Conservation (phyloP, 345 rosid species). For the Lepidium africanum region DNA sequence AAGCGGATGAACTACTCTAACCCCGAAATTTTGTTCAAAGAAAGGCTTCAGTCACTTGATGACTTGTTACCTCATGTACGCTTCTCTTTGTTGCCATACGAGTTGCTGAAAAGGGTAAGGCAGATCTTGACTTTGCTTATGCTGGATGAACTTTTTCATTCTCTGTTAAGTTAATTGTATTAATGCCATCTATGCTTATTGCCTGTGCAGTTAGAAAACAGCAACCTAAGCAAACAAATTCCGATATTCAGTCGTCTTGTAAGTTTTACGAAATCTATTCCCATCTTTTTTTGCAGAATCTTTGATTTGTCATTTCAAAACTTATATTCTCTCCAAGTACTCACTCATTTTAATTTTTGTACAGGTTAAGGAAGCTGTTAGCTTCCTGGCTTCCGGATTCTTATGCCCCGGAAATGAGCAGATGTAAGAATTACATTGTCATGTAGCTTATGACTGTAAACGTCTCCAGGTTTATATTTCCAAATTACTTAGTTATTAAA, state of each 20-base stretch:
- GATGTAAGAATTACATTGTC: slow-evolving; percentile 38
- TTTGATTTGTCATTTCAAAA: neutral
- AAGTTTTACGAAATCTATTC: slow-evolving; percentile 28
- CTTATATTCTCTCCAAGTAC: neutral
- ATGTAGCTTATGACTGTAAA: neutral
- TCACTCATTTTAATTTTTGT: slow-evolving; percentile 10
- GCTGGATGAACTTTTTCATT: neutral
- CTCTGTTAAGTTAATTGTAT: neutral
- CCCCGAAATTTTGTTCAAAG: slow-evolving; percentile 45
- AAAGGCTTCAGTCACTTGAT: slow-evolving; percentile 51
- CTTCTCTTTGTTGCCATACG: slow-evolving; percentile 61
- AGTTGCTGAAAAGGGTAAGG: slow-evolving; percentile 65
- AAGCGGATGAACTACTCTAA: slow-evolving; percentile 37
- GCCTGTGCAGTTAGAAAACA: slow-evolving; percentile 59
- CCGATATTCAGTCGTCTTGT: slow-evolving; percentile 46
- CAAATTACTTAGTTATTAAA: neutral
- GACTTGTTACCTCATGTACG: slow-evolving; percentile 65
- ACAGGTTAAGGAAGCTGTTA: slow-evolving; percentile 64
- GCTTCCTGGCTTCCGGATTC: slow-evolving; percentile 36
- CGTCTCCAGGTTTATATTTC: neutral
- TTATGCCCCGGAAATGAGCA: slow-evolving; percentile 37
- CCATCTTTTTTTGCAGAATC: neutral
- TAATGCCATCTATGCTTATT: slow-evolving; percentile 12
- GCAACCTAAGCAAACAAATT: slow-evolving; percentile 48
- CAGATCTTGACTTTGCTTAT: slow-evolving; percentile 9